Base-by-base conservation (phyloP, 2,329 filamentous ascomycete species). In the Helotiales sp. region DNA sequence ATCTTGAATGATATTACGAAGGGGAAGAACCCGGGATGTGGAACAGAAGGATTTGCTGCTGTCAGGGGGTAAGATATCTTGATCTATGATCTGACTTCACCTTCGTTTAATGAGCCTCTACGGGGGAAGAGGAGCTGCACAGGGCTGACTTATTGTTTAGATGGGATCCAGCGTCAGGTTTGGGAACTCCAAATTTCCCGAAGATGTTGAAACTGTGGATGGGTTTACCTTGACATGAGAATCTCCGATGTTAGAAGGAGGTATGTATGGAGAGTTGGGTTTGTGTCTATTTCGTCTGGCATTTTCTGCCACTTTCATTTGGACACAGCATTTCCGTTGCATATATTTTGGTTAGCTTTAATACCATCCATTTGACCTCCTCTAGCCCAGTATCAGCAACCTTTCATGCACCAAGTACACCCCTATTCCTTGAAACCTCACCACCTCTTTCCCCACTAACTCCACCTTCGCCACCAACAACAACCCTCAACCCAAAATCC, bases 11-110 rank as follows among this genome's bases (percentile, higher is more conserved):
- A 26, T 71, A 77, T 82, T 20, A 78, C 74, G 0, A 61, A 62
- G 1, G 80, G 80, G 8, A 77, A 76, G 26, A 80, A 78, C 28
- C 72, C 74, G 22, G 80, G 80, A 2, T 82, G 80, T 68, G 72
- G 74, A 5, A 74, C 70, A n/a, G 61, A 67, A 28, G 76, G 75
- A 4, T 72, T 70, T 24, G 65, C 70, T 26, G 76, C 75, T 11
- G 75, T 71, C 6, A 50, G 67, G 22, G 78, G 78, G 20, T 80
- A 78, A 76, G 76, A 78, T 65, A 2, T 43, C 6, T 17, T 43
- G 4, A 8, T 43, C 11, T 15, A 43, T 17, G 2, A 13, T 43
- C 13, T 43, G 15, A 13, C 37, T 43, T 43, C n/a, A n/a, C n/a
- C n/a, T n/a, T n/a, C n/a, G n/a, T n/a, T n/a, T n/a, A n/a, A n/a